These are phyloP conservation scores for Carpinus fangiana DNA, from an alignment of 306 rosid species.

Conservation along the genomic window DNA sequence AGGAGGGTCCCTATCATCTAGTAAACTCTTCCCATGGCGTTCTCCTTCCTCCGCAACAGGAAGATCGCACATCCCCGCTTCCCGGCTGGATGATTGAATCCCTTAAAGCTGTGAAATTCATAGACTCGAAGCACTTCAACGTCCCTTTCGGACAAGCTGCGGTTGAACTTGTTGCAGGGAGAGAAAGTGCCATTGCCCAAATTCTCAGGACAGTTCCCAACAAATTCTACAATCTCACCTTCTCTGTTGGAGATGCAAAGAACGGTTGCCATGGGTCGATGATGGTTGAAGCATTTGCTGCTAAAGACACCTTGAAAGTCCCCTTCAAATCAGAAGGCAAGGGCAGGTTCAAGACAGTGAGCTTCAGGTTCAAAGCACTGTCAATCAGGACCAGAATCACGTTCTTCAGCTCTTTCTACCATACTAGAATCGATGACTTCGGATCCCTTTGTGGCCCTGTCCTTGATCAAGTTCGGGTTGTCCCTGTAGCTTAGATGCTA, in stretches of 20 bases:
- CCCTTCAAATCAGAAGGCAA: slow-evolving; percentile 78
- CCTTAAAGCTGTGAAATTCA: slow-evolving; percentile 80
- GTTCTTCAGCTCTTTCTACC: slow-evolving; percentile 89
- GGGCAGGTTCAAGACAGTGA: slow-evolving; percentile 55
- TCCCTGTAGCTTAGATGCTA: slow-evolving; percentile 37
- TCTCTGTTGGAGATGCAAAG: slow-evolving; percentile 75
- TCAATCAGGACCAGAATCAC: slow-evolving; percentile 75
- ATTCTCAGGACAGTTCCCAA: slow-evolving; percentile 61
- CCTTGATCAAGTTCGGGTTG: slow-evolving; percentile 68
- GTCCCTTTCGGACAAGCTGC: slow-evolving; percentile 73
- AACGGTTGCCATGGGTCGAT: slow-evolving; percentile 94
- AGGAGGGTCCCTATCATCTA: slow-evolving; percentile 83
- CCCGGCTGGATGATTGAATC: slow-evolving; percentile 96
- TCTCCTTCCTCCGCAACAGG: slow-evolving; percentile 83
- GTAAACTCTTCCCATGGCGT: slow-evolving; percentile 78
- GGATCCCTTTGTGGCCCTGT: slow-evolving; percentile 96
- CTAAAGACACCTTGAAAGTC: slow-evolving; percentile 65
- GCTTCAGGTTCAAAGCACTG: slow-evolving; percentile 67
- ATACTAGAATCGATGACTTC: slow-evolving; percentile 67
- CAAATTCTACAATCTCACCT: slow-evolving; percentile 62
- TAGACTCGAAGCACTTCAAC: slow-evolving; percentile 60
- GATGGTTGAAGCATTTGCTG: slow-evolving; percentile 95
- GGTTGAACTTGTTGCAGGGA: slow-evolving; percentile 85
- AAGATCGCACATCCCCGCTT: slow-evolving; percentile 80
- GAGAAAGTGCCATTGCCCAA: slow-evolving; percentile 92